Conservation (phyloP, 2,329 filamentous ascomycete species). For the Fusarium oligoseptatum region DNA sequence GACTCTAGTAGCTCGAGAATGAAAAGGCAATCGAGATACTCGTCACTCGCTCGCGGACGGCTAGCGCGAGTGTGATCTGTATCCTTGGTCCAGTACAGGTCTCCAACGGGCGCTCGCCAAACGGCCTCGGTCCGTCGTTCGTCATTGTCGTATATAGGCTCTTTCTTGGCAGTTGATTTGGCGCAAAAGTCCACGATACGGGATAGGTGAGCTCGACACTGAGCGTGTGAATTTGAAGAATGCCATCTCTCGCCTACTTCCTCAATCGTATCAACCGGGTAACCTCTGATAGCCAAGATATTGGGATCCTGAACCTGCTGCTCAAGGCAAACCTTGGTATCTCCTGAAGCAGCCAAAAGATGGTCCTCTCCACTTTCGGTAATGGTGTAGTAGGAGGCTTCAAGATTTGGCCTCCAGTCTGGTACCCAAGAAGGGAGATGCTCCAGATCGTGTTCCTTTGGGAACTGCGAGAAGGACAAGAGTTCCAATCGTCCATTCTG, state of each 20-base stretch:
- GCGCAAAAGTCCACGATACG: background rate
- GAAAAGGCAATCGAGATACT: background rate
- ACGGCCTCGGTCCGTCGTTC: background rate
- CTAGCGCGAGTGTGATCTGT: background rate
- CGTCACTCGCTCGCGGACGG: background rate
- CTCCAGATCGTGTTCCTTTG: background rate
- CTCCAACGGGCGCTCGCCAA: conserved; percentile 2
- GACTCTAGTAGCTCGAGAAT: background rate
- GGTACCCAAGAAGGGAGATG: conserved; percentile 11
- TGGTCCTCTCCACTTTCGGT: conserved; percentile 1
- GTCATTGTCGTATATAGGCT: background rate
- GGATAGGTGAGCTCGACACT: background rate
- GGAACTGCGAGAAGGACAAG: conserved; percentile 1
- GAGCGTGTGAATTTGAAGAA: background rate
- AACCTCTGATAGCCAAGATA: background rate
- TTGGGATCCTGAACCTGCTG: background rate
- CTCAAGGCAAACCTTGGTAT: background rate
- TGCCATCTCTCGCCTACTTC: conserved; percentile 7
- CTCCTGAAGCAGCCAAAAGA: background rate
- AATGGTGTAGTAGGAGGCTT: conserved; percentile 8
- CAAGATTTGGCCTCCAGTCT: background rate
- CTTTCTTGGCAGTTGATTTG: background rate
- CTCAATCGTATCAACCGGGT: conserved; percentile 4
- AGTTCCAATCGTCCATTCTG: background rate
- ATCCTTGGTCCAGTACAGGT: conserved; percentile 1